Evolutionary conservation across 2,329 filamentous ascomycete species (phyloP).

Genomic region (Geosmithia morbida): DNA sequence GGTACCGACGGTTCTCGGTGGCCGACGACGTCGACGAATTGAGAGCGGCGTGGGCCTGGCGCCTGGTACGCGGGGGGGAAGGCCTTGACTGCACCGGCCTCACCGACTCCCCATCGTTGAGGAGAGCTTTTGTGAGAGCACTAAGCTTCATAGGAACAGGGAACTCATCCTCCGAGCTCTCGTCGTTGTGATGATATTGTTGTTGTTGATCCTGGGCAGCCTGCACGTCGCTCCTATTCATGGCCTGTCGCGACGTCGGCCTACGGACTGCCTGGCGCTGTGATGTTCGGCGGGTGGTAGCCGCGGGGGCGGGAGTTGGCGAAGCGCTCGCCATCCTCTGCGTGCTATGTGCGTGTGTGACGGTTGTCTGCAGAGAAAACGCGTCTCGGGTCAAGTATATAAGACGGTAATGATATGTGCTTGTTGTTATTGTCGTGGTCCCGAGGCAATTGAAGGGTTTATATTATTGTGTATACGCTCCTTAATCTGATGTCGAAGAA

Average conservation of each 20-base stretch:
- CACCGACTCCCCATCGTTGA: constrained; percentile 39
- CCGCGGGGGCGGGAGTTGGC: constrained; percentile 38
- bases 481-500: constrained; percentile 16
- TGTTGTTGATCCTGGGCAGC: constrained; percentile 14
- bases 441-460: no score
- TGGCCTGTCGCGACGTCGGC: constrained; percentile 28
- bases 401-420: neutral
- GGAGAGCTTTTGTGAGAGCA: constrained; percentile 75
- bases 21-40: constrained; percentile 26
- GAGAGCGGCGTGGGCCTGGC: constrained; percentile 29
- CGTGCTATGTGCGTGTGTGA: neutral
- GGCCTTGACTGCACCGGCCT: constrained; percentile 13
- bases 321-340: constrained; percentile 32
- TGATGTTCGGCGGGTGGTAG: constrained; percentile 36
- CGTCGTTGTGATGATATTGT: constrained; percentile 30
- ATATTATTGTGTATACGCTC: constrained; percentile 21
- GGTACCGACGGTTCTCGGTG: constrained; percentile 27
- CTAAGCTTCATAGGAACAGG: constrained; percentile 87
- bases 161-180: constrained; percentile 91
- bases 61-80: constrained; percentile 32
- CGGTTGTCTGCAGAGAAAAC: neutral
- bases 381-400: no score
- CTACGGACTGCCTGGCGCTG: constrained; percentile 40
- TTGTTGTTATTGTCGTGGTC: neutral
- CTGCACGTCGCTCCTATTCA: constrained; percentile 24